Conservation (phyloP, 2,329 filamentous ascomycete genomes). For the Aspergillus persii region DNA sequence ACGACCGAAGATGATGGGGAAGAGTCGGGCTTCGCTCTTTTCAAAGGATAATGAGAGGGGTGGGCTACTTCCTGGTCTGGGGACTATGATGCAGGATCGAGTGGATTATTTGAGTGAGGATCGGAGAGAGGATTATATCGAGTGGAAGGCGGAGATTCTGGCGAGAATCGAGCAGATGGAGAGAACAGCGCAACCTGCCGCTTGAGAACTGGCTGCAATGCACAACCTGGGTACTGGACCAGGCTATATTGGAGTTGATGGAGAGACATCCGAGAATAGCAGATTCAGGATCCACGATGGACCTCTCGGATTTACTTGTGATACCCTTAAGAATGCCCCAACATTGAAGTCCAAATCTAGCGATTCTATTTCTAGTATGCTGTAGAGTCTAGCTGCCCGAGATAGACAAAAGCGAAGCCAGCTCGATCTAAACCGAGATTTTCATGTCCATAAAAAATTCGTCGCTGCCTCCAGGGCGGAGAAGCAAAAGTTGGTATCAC, state of each 20-base stretch:
- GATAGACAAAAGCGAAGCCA: not conserved
- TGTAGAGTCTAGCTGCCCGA: not conserved
- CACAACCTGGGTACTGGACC: not conserved
- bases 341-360: not conserved
- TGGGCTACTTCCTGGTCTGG: conserved; percentile 46
- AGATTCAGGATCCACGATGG: no score
- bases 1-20: conserved; percentile 20
- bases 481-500: conserved; percentile 2
- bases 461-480: conserved; percentile 13
- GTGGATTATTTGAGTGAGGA: conserved; percentile 49
- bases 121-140: conserved; percentile 39
- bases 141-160: conserved; percentile 46
- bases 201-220: not conserved
- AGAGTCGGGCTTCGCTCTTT: conserved; percentile 11
- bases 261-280: no score
- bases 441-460: not conserved
- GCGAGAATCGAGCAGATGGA: conserved; percentile 35
- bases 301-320: not conserved
- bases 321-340: conserved; percentile 4
- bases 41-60: conserved; percentile 23
- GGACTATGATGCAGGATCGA: conserved; percentile 52
- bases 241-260: not conserved
- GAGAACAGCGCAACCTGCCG: conserved; percentile 9
- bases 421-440: not conserved
- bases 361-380: not conserved